phyloP scores from a whole-genome alignment of 75 land plant genomes.

The Chamaecyparis obtusa region DNA sequence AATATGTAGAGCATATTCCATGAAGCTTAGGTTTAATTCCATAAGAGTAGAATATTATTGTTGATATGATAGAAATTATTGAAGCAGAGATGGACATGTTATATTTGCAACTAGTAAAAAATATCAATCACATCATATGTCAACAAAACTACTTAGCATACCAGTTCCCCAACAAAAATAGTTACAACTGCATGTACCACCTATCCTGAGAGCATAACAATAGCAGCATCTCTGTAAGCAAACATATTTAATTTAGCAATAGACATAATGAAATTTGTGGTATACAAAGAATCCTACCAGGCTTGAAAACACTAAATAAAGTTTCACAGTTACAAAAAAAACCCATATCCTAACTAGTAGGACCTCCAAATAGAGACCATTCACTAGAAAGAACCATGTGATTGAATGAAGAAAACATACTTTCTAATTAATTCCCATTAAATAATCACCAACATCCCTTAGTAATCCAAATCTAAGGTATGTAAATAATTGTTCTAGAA shows the following conservation, averaged over 20 bases:
- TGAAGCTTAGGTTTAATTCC: neutral
- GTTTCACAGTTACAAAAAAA: too few relatives aligned
- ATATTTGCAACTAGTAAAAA: neutral
- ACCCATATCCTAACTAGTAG: neutral
- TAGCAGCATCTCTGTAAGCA: slow-evolving; percentile 68
- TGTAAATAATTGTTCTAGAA: neutral
- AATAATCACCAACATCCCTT: neutral
- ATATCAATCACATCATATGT: neutral
- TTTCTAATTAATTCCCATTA: neutral
- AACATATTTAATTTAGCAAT: neutral
- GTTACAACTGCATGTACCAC: slow-evolving; percentile 82
- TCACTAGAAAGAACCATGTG: neutral
- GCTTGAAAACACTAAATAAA: neutral
- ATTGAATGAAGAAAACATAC: neutral
- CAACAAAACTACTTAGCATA: slow-evolving; percentile 20
- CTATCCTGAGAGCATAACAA: slow-evolving; percentile 92
- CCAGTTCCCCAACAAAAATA: slow-evolving; percentile 86
- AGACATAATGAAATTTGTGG: slow-evolving; percentile 1
- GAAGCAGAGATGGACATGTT: neutral
- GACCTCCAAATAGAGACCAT: neutral
- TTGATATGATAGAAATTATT: neutral
- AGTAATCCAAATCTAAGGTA: neutral
- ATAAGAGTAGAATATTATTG: neutral
- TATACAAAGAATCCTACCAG: neutral
- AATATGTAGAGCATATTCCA: neutral